Conservation (phyloP, 208 protist genomes). For the Crithidia bombi region DNA sequence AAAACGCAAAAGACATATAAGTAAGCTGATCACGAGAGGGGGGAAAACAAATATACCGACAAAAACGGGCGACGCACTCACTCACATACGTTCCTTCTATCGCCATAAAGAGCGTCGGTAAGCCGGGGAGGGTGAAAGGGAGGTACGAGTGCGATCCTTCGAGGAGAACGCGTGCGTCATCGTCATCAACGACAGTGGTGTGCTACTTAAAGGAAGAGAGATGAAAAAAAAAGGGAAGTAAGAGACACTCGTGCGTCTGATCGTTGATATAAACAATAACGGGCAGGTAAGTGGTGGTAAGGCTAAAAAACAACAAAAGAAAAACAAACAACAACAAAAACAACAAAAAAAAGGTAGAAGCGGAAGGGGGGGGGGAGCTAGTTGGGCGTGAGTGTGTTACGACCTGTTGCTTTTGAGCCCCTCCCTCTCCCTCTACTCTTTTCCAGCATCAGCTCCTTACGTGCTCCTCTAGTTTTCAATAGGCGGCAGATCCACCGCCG, state of each 20-base stretch:
- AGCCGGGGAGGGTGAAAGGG: too few species aligned
- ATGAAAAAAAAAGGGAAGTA: not conserved
- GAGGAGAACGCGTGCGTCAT: too few species aligned
- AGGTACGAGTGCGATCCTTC: too few species aligned
- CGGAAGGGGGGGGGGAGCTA: not conserved
- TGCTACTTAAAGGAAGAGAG: not conserved
- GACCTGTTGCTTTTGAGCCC: not conserved
- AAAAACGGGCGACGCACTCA: too few species aligned
- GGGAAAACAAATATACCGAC: not conserved
- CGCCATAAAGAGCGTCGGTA: too few species aligned
- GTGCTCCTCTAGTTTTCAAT: slow-evolving; percentile 34
- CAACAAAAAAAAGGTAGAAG: slow-evolving; percentile 1
- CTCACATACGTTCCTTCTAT: too few species aligned
- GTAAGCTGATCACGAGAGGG: not conserved
- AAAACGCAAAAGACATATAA: too few species aligned
- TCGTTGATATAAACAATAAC: slow-evolving; percentile 10
- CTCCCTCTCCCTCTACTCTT: not conserved
- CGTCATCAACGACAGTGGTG: too few species aligned
- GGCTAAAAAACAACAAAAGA: slow-evolving; percentile 16
- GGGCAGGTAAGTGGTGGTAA: not conserved
- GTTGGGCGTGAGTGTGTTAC: not conserved
- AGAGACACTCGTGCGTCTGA: not conserved
- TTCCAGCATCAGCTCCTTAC: too few species aligned
- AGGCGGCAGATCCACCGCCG: slow-evolving; percentile 39
- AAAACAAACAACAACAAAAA: slow-evolving; percentile 8